phyloP scores from a whole-genome alignment of 257 asterid genomes.

The Vinca minor region DNA sequence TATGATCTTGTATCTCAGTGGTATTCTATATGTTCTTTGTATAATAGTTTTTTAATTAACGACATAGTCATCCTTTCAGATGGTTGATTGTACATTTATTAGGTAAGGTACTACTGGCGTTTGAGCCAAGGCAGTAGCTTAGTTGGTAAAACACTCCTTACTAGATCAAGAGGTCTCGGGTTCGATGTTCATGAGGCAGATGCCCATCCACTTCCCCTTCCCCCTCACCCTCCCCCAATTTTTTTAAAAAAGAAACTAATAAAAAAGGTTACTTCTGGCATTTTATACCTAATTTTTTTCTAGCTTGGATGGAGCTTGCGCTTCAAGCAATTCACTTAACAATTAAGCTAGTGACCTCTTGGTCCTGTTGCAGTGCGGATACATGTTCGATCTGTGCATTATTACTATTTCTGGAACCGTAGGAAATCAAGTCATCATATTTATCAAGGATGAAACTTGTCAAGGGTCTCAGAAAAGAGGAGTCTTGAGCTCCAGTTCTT shows the following conservation, averaged over 20 bases:
- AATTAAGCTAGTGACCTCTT: background rate
- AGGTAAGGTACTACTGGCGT: background rate
- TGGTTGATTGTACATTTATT: background rate
- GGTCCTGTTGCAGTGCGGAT: background rate
- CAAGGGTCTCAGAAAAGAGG: background rate
- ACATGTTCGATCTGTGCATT: background rate
- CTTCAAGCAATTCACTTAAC: background rate
- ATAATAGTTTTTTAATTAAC: background rate
- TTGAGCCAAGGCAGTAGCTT: no score
- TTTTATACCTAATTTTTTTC: background rate
- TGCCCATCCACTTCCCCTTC: no score
- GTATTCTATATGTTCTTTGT: background rate
- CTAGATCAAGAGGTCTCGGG: no score
- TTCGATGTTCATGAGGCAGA: no score
- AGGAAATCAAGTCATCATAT: background rate
- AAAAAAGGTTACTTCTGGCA: background rate
- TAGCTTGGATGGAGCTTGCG: background rate
- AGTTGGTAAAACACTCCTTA: no score
- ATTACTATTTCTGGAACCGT: background rate
- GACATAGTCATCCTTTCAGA: background rate
- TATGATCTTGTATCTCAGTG: background rate
- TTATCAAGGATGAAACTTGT: background rate
- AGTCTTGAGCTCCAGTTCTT: background rate
- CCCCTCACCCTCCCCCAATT: no score
- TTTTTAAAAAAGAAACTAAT: no score